Evolutionary conservation across 305 asterid species (phyloP), one percentile per base, ranked within the genome.

Genomic region (Petunia hybrid): DNA sequence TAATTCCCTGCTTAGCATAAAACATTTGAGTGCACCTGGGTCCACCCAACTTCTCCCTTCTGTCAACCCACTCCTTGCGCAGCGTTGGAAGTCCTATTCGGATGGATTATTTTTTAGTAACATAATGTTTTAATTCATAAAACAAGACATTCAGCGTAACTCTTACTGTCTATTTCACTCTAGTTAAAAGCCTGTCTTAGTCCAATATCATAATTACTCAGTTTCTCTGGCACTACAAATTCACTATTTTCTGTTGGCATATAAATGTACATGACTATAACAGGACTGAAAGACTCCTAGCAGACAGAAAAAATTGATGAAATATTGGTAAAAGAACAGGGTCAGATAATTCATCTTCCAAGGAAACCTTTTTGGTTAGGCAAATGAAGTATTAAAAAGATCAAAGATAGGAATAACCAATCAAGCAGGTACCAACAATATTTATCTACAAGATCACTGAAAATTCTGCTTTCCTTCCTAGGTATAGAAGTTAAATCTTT

Each of bases 21-120:
- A 53, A 94, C 99, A 95, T 94, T 77, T 95, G 99, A 12, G 98
- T 94, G 82, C 82, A 91, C 85, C 99, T 89, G 8, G 97, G 97
- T 35, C 88, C 92, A 56, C 95, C 97, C 78, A 87, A 43, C 82
- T 94, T 90, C 84, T 94, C 97, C 85, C 98, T 88, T 84, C 90
- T 86, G 84, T 91, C 94, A 73, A 94, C 84, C 99, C 99, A 95
- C 69, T 89, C 97, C 87, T 88, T 86, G 16, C 99, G 91, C 89
- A 92, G 82, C 88, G 92, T 95, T 10, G 98, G 99, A 22, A 94
- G 97, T 59, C 97, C 97, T 95, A 88, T 85, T 81, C 53, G 36
- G 36, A 73, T 36, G 63, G 36, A 73, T 51, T 10, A 73, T 48
- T 12, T 5, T 73, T 73, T 35, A 48, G 36, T 46, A 73, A 48